Conservation (phyloP, 2,329 filamentous ascomycete genomes). For the Apiospora aurea region DNA sequence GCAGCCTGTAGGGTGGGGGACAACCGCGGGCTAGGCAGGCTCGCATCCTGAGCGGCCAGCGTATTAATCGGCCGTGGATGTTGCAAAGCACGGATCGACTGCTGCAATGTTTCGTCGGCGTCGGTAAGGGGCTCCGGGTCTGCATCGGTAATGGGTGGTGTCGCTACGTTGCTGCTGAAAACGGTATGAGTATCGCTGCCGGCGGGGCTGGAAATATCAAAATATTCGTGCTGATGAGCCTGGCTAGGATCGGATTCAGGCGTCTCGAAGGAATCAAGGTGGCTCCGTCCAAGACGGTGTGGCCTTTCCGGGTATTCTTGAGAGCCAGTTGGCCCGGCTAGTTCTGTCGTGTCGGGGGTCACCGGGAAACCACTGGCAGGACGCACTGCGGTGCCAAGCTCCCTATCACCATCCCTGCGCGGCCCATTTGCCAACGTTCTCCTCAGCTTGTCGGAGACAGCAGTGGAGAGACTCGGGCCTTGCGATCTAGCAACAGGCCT, state of each 20-base stretch:
- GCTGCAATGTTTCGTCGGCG: constrained; percentile 56
- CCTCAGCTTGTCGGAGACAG: constrained; percentile 49
- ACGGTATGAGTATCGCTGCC: constrained; percentile 64
- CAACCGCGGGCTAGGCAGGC: constrained; percentile 90
- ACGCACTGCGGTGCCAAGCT: constrained; percentile 31
- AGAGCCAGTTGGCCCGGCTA: constrained; percentile 37
- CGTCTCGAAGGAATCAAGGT: constrained; percentile 52
- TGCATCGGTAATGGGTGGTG: constrained; percentile 77
- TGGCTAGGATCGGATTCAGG: constrained; percentile 53
- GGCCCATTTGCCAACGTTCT: constrained; percentile 44
- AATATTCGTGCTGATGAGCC: constrained; percentile 44
- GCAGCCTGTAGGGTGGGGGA: constrained; percentile 87
- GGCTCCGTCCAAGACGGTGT: constrained; percentile 50
- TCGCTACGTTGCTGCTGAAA: constrained; percentile 71
- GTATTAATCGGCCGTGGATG: constrained; percentile 68
- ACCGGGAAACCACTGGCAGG: constrained; percentile 49
- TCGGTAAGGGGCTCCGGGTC: constrained; percentile 69
- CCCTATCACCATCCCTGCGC: constrained; percentile 39
- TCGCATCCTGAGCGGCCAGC: constrained; percentile 82
- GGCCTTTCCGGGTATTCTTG: constrained; percentile 34
- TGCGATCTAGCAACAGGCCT: constrained; percentile 38
- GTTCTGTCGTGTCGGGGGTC: constrained; percentile 65
- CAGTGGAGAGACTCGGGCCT: constrained; percentile 38
- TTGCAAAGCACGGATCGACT: constrained; percentile 54
- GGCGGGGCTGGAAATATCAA: constrained; percentile 58